Percentiles rank a stretch among this genome's conserved stretches.
Conservation (phyloP, 2,329 filamentous ascomycete genomes). For the Xylaria sp. region DNA sequence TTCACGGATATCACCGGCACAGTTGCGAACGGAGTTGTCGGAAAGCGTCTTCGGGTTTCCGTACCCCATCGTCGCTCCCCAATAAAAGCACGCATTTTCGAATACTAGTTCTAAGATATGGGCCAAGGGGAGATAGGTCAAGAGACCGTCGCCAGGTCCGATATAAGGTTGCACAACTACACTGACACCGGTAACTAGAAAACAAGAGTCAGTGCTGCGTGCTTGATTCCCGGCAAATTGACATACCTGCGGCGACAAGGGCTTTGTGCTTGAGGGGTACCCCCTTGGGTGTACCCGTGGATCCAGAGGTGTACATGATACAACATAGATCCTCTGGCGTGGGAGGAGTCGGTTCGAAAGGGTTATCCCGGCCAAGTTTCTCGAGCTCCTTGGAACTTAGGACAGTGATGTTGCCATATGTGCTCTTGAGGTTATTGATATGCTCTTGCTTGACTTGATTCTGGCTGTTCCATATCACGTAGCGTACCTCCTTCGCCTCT, state of each 20-base stretch:
- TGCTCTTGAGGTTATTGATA: slow-evolving; percentile 61
- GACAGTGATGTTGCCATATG: slow-evolving; percentile 59
- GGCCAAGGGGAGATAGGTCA: slow-evolving; percentile 86
- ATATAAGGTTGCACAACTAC: slow-evolving; percentile 80
- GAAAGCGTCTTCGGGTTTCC: slow-evolving; percentile 88
- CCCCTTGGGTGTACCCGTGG: slow-evolving; percentile 84
- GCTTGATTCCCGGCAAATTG: slow-evolving; percentile 14
- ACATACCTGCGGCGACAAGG: slow-evolving; percentile 77
- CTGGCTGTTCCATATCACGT: slow-evolving; percentile 66
- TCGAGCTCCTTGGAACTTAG: slow-evolving; percentile 63
- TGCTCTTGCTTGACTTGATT: slow-evolving; percentile 62
- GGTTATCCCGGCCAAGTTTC: slow-evolving; percentile 69
- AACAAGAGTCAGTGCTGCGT: slow-evolving; percentile 29
- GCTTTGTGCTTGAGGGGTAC: slow-evolving; percentile 79
- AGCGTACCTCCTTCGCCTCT: slow-evolving; percentile 60
- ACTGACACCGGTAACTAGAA: slow-evolving; percentile 77
- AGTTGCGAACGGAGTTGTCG: slow-evolving; percentile 83
- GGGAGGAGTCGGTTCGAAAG: slow-evolving; percentile 74
- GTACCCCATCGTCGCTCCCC: slow-evolving; percentile 90
- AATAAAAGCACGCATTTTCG: slow-evolving; percentile 83
- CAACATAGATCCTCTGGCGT: slow-evolving; percentile 80
- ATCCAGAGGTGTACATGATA: slow-evolving; percentile 78
- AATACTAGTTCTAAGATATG: slow-evolving; percentile 94
- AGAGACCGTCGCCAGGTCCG: slow-evolving; percentile 78
- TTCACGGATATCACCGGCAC: slow-evolving; percentile 87